Conservation (phyloP, 2,329 filamentous ascomycete genomes). For the Akanthomyces muscarius region DNA sequence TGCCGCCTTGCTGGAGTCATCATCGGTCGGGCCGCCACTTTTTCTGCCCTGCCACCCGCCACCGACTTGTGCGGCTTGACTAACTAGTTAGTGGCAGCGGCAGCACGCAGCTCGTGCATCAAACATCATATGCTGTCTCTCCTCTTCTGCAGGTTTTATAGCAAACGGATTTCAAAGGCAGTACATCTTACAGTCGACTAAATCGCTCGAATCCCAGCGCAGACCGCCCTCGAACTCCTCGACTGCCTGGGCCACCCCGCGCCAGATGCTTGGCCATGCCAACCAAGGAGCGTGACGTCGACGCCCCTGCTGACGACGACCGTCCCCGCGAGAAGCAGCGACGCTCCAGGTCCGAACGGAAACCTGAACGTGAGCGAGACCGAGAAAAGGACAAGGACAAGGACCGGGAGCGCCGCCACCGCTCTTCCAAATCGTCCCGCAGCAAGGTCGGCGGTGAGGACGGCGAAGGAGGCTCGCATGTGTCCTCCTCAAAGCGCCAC, state of each 20-base stretch:
- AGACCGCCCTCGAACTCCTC: not conserved
- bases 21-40: slow-evolving; percentile 17
- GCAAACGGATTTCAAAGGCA: not conserved
- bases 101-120: slow-evolving; percentile 5
- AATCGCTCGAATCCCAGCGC: not conserved
- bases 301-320: slow-evolving; percentile 33
- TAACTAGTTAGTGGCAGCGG: not conserved
- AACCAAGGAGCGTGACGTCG: slow-evolving; percentile 40
- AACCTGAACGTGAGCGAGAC: slow-evolving; percentile 31
- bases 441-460: slow-evolving; percentile 38
- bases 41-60: slow-evolving; percentile 16
- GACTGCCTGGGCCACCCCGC: slow-evolving; percentile 6
- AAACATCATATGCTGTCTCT: not conserved
- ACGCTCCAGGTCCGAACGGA: slow-evolving; percentile 38
- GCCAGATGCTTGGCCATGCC: slow-evolving; percentile 32
- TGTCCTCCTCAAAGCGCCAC: slow-evolving; percentile 31
- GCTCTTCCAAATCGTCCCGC: slow-evolving; percentile 39
- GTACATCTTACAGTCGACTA: not conserved
- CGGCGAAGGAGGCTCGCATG: slow-evolving; percentile 39
- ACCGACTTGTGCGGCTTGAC: slow-evolving; percentile 8
- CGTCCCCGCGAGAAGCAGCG: slow-evolving; percentile 38
- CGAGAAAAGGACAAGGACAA: slow-evolving; percentile 30
- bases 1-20: slow-evolving; percentile 15
- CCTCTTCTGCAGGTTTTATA: not conserved
- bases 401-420: slow-evolving; percentile 34